Evolutionary conservation across 2,329 filamentous ascomycete species (phyloP), one percentile per base, ranked within the genome.

Genomic region (Scytalidium lignicola): DNA sequence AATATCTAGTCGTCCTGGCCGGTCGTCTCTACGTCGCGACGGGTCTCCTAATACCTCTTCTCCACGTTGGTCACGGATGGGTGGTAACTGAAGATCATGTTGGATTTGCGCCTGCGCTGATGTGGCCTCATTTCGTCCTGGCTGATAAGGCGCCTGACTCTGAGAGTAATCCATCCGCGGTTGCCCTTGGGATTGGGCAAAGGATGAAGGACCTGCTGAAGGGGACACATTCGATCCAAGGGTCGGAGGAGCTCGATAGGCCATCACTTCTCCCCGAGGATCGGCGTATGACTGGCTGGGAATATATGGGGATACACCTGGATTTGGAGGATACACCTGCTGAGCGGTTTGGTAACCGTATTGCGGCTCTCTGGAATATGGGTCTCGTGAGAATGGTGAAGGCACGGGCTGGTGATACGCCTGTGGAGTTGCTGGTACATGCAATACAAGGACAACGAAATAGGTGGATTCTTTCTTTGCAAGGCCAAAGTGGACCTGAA

Each of bases 401-500:
- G 58, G 51, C 1, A 53, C 52, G 13, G 59, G 47, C 23, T 55
- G 59, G 18, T 56, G 58, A 41, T 53, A 62, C 20, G 51, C 9
- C 45, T 58, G 58, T 37, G 58, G 59, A 21, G 57, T 56, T 7
- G 54, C 43, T 18, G 49, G 51, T 39, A 61, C 42, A 42, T 59
- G 49, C 20, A 64, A 45, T 10, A 58, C 21, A 15, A 83, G 57
- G 7, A 82, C 76, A 40, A 85, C 72, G 55, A 83, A 83, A 62
- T 80, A 85, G 50, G 82, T 79, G 37, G 79, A 80, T 3, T 79
- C 77, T 53, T 76, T 75, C 57, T 82, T 84, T 12, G 74, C 77
- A 23, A 85, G 68, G 1, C 80, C 79, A 32, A 83, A 60, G 1
- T 75, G 76, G 23, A 80, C 67, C 2, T 73, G 66, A 51, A 75